Evolutionary conservation across 2,329 filamentous ascomycete genomes (phyloP), one percentile per base, ranked within the genome.

Genomic region (Aspergillus quadrilineatus): DNA sequence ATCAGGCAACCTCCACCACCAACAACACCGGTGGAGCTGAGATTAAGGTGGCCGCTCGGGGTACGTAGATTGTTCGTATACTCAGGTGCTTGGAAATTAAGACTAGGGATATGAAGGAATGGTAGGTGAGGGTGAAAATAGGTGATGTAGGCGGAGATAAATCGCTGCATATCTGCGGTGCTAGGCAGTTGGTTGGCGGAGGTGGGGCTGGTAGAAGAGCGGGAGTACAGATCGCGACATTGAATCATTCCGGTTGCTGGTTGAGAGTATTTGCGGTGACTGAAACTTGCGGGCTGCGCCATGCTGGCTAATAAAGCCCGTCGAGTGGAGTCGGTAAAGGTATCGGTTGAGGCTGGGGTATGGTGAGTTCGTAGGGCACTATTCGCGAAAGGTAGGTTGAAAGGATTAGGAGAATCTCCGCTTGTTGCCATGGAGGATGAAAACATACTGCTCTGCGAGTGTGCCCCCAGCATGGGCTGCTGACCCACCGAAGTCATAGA

Each of bases 121-220:
- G 94, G 93, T 59, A 96, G 76, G 72, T 97, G 93, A 22, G 93
- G 93, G 69, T 97, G 92, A 73, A 96, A 96, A 72, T 90, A 96
- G 62, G 87, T 86, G 67, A 97, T 86, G 75, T 97, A 97, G 58
- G 92, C 89, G 62, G 87, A 86, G 60, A 97, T 89, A 73, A 92
- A 97, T 71, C 91, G 89, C 73, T 95, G 92, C 60, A 97, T 85
- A 70, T 97, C 91, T 69, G 84, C 81, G 34, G 90, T 93, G 75
- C 84, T 91, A 52, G 93, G 92, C 56, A 96, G 65, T 77, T 82
- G 67, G 77, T 80, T 65, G 81, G 76, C 59, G 67, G 69, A 65
- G 75, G 72, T 62, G 63, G 72, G 15, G 9, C n/a, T 71, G 61
- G 63, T 66, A 59, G 63, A 64, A 32, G 70, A 67, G 56, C 70